Percentiles rank a stretch among this genome's conserved stretches.
phyloP scores from a whole-genome alignment of 2,329 filamentous ascomycete species.

The Aspergillus costaricaensis region DNA sequence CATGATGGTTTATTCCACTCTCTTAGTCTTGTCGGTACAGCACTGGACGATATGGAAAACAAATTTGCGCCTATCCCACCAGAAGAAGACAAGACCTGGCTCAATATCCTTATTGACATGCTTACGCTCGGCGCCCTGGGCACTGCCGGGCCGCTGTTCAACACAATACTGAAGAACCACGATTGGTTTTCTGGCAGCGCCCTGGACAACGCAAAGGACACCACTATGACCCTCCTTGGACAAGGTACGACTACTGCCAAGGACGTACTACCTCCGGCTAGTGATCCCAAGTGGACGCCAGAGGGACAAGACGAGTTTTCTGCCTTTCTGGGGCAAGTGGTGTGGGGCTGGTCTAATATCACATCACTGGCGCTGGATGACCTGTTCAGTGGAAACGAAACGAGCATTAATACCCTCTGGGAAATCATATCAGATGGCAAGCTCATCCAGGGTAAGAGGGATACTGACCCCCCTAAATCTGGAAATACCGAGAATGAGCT shows the following conservation, averaged over 20 bases:
- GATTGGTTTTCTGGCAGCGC: neutral
- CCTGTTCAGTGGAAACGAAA: neutral
- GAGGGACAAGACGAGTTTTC: slow-evolving; percentile 14
- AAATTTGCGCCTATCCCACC: slow-evolving; percentile 21
- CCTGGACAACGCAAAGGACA: slow-evolving; percentile 10
- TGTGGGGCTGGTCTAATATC: slow-evolving; percentile 10
- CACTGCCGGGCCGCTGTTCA: slow-evolving; percentile 14
- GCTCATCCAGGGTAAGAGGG: slow-evolving; percentile 10
- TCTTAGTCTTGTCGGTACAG: neutral
- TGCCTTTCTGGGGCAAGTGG: slow-evolving; percentile 10
- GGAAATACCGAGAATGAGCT: neutral
- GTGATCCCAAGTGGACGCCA: neutral
- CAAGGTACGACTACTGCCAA: slow-evolving; percentile 12
- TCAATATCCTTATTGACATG: slow-evolving; percentile 14
- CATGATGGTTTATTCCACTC: neutral
- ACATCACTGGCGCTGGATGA: neutral
- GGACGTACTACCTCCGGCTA: neutral
- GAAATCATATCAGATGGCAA: slow-evolving; percentile 12
- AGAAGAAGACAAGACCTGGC: slow-evolving; percentile 11
- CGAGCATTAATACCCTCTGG: neutral
- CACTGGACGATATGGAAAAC: slow-evolving; percentile 9
- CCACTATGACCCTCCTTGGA: slow-evolving; percentile 6
- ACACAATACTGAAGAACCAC: neutral
- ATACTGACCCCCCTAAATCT: neutral
- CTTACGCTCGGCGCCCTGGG: slow-evolving; percentile 11